These are phyloP conservation scores for Amanita jacksonii DNA, from an alignment of 768 basidiomycete species.

Conservation along the genomic window DNA sequence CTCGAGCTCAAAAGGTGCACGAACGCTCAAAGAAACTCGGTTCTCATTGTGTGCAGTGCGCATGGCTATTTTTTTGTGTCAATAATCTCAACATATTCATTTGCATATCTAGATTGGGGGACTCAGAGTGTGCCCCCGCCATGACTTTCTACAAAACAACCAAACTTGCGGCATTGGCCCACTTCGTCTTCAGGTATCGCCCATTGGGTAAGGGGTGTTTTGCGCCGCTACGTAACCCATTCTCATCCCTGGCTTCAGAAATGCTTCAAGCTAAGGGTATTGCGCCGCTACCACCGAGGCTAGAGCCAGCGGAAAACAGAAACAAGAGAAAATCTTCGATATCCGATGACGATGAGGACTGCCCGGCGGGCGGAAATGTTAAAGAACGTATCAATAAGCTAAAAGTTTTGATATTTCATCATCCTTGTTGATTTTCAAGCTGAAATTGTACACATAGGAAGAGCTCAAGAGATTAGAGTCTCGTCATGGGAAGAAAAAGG, in stretches of 20 bases:
- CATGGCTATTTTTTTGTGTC: background rate
- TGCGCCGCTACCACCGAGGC: constrained; percentile 5
- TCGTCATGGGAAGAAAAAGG: background rate
- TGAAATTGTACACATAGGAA: background rate
- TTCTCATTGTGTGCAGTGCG: constrained; percentile 17
- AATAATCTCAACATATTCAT: background rate
- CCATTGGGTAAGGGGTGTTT: constrained; percentile 14
- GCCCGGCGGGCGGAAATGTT: constrained; percentile 1
- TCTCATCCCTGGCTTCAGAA: constrained; percentile 3
- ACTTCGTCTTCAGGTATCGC: constrained; percentile 18
- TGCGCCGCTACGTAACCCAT: too few species aligned
- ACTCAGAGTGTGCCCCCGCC: background rate
- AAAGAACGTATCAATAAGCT: background rate
- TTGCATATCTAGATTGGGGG: background rate
- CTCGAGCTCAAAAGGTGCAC: constrained; percentile 12
- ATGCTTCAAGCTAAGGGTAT: constrained; percentile 14
- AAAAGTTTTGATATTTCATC: background rate
- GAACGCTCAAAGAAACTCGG: constrained; percentile 18
- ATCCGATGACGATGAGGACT: too few species aligned
- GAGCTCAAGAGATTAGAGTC: background rate
- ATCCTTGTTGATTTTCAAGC: background rate
- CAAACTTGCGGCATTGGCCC: constrained; percentile 6
- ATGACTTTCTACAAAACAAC: background rate
- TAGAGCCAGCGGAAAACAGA: too few species aligned
- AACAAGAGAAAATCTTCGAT: background rate